Base-by-base conservation (phyloP, 2,329 filamentous ascomycete species). In the Polytolypa hystricis region DNA sequence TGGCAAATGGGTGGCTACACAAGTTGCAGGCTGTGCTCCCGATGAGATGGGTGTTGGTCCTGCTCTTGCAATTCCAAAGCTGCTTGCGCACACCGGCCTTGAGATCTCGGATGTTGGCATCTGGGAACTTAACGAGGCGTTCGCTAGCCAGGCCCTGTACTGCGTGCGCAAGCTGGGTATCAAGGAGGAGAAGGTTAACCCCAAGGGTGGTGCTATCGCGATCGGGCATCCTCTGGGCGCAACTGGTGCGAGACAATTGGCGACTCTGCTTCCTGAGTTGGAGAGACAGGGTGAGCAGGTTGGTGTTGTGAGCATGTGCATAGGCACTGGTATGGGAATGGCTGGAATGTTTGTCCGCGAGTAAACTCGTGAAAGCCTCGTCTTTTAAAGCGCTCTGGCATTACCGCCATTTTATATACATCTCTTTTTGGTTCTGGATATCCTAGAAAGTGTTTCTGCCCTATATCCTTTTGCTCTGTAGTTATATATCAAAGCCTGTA, bases 31-130 rank as follows among this genome's bases (percentile, higher is more conserved):
- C 9, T 93, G 84, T 55, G 70, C 69, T 35, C 87, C 89, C 0
- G 85, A 93, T 53, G 86, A 94, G 70, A 95, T 96, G 89, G 87
- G 89, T 26, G 70, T 95, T 40, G 87, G 89, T 0, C 87, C 89
- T 0, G 84, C 85, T 0, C 54, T 93, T 18, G 87, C 84, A 0
- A 89, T 95, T 35, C 87, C 87, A 5, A 82, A 80, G 55, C 68
- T 94, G 14, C 68, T 95, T n/a, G 58, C 66, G 12, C 73, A 75
- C 42, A 73, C 80, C 1, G 84, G 79, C 1, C 57, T 95, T 10
- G 54, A 62, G 29, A 78, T 66, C 9, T 66, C 69, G 2, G 84
- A 95, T 40, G 74, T 96, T 0, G 73, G 79, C 23, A 67, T 91
- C 7, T 95, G 86, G 86, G 87, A 95, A 67, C 81, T 95, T 60